Conservation (phyloP, 2,329 filamentous ascomycete species). For the Aureobasidium leucospermi region DNA sequence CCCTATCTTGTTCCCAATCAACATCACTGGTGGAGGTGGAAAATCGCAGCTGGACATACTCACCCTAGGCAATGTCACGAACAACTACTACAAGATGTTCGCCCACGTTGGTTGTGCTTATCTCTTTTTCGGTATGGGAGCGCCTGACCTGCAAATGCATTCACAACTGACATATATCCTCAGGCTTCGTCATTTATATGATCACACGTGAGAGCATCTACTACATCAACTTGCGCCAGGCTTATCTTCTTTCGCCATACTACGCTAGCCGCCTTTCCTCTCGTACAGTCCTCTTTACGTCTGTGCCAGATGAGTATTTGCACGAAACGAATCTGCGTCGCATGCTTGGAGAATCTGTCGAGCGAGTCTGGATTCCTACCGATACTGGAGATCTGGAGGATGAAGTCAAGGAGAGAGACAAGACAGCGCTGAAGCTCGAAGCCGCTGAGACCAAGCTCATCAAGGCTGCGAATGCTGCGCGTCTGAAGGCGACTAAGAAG, state of each 20-base stretch:
- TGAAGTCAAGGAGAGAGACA: conserved; percentile 72
- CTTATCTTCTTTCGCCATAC: conserved; percentile 77
- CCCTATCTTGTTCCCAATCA: conserved; percentile 83
- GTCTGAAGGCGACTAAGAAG: conserved; percentile 61
- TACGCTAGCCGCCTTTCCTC: conserved; percentile 83
- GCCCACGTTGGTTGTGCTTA: conserved; percentile 76
- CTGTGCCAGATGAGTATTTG: conserved; percentile 72
- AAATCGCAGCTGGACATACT: conserved; percentile 66
- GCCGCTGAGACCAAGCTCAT: conserved; percentile 81
- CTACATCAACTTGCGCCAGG: conserved; percentile 88
- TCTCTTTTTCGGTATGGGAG: conserved; percentile 62
- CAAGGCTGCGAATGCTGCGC: conserved; percentile 65
- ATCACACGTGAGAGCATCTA: conserved; percentile 83
- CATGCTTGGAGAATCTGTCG: conserved; percentile 74
- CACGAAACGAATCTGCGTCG: conserved; percentile 68
- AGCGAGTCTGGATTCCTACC: conserved; percentile 75
- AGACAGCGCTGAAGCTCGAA: conserved; percentile 74
- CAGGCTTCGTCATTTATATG: conserved; percentile 74
- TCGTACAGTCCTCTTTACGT: conserved; percentile 80
- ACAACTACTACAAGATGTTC: conserved; percentile 62
- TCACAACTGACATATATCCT: conserved; percentile 15
- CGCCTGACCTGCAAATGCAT: neutral
- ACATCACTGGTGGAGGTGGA: conserved; percentile 67
- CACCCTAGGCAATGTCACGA: conserved; percentile 68
- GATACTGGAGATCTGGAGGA: conserved; percentile 73